Percentiles rank a stretch among this genome's conserved stretches.
phyloP scores from a whole-genome alignment of 2,329 filamentous ascomycete species.

The Cryphonectria nitschkei region DNA sequence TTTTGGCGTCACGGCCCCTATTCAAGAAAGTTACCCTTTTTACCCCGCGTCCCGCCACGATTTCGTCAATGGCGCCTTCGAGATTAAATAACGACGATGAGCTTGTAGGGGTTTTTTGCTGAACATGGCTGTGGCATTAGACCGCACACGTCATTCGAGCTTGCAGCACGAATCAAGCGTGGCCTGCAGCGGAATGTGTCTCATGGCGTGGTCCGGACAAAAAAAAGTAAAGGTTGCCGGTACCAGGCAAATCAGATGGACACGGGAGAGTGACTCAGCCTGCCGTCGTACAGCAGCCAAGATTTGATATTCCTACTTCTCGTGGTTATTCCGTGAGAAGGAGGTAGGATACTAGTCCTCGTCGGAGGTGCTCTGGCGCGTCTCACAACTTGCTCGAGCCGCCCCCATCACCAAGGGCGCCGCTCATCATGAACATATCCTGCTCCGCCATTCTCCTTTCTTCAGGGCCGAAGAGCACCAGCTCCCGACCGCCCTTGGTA shows the following conservation, averaged over 20 bases:
- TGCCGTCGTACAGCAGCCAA: not conserved
- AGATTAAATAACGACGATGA: not conserved
- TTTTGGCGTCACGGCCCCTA: not conserved
- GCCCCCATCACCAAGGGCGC: constrained; percentile 47
- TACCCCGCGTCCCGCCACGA: constrained; percentile 11
- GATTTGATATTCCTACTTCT: not conserved
- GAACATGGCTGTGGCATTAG: not conserved
- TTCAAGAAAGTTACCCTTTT: not conserved
- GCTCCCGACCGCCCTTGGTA: constrained; percentile 56
- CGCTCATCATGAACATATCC: constrained; percentile 55
- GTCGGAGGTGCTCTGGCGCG: not conserved
- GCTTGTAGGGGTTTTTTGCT: not conserved
- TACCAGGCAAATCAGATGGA: not conserved
- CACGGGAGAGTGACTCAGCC: not conserved
- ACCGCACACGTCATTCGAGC: not conserved
- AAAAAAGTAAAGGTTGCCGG: not conserved
- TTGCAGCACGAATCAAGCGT: not conserved
- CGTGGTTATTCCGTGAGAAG: not conserved
- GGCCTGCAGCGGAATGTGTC: not conserved
- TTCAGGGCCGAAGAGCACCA: constrained; percentile 45
- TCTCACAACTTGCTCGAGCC: constrained; percentile 43
- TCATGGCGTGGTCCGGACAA: not conserved
- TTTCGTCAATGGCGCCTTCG: constrained; percentile 10
- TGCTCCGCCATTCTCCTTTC: constrained; percentile 26
- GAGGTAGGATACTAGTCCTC: not conserved